Conservation (phyloP, 2,329 filamentous ascomycete genomes). For the Cladobotryum protrusum region DNA sequence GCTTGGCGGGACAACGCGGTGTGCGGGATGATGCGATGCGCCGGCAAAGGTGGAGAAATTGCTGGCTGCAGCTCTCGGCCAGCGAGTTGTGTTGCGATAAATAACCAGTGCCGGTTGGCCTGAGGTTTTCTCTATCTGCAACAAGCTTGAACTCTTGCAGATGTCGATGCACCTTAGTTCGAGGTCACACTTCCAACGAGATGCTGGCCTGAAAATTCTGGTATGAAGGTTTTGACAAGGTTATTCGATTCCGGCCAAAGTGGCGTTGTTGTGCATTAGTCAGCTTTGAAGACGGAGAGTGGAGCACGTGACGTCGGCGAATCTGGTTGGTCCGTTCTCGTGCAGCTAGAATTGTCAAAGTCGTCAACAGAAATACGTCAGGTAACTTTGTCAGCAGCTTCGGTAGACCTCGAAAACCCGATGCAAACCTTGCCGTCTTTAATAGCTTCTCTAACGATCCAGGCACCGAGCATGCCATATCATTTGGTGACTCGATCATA, state of each 20-base stretch:
- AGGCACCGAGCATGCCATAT: not conserved
- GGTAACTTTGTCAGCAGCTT: not conserved
- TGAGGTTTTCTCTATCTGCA: conserved; percentile 6
- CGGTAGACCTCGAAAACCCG: not conserved
- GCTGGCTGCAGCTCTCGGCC: conserved; percentile 1
- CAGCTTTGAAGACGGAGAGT: conserved; percentile 9
- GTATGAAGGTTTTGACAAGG: conserved; percentile 18
- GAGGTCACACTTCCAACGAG: conserved; percentile 11
- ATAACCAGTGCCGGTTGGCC: conserved; percentile 6
- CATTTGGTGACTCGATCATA: conserved; percentile 3
- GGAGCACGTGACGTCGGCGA: conserved; percentile 22
- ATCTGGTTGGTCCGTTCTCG: conserved; percentile 1
- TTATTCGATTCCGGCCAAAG: not conserved
- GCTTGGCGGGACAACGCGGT: conserved; percentile 8
- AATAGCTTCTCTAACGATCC: conserved; percentile 2
- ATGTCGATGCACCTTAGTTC: conserved; percentile 14
- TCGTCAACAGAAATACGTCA: not conserved
- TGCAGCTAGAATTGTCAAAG: not conserved
- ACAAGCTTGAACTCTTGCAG: conserved; percentile 11
- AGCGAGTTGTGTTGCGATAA: not conserved
- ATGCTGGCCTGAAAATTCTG: conserved; percentile 22
- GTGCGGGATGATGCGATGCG: conserved; percentile 6
- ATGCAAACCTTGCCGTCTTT: conserved; percentile 1
- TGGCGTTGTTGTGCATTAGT: conserved; percentile 21
- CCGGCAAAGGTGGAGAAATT: conserved; percentile 4